Conservation (phyloP, 495 filamentous ascomycete species). For the Saxophila tyrrhenica region DNA sequence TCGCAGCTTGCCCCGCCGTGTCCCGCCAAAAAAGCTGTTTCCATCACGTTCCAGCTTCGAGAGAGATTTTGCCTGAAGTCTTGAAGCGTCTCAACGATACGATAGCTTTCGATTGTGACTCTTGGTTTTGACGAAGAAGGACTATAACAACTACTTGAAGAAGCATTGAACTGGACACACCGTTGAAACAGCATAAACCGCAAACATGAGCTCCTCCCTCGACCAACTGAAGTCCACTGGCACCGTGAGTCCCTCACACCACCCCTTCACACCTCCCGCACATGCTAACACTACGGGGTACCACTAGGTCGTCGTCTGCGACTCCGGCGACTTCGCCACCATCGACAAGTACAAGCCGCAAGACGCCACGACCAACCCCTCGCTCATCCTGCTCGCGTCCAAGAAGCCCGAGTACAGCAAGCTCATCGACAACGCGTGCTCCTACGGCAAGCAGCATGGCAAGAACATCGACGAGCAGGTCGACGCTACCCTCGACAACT, state of each 20-base stretch:
- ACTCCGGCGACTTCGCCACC: conserved; percentile 77
- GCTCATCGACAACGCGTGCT: conserved; percentile 78
- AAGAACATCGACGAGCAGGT: conserved; percentile 43
- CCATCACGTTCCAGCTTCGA: not conserved
- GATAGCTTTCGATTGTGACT: not conserved
- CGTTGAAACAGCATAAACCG: not conserved
- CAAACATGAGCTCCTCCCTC: conserved; percentile 67
- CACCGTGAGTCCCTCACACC: conserved; percentile 56
- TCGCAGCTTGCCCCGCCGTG: no score
- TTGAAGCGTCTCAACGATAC: no score
- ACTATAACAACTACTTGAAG: not conserved
- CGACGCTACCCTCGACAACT: conserved; percentile 51
- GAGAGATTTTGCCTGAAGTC: not conserved
- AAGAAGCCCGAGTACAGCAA: conserved; percentile 96
- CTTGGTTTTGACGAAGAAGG: no score
- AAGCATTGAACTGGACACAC: not conserved
- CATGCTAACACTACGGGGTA: not conserved
- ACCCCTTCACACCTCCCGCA: not conserved
- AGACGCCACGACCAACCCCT: conserved; percentile 99
- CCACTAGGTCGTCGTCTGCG: conserved; percentile 76
- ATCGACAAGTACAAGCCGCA: conserved; percentile 99
- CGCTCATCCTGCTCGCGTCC: conserved; percentile 90
- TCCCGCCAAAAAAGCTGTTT: not conserved
- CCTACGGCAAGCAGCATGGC: conserved; percentile 68
- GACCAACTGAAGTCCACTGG: conserved; percentile 94